Evolutionary conservation across 2,329 filamentous ascomycete species (phyloP).

Genomic region (Penicillium corylophilum): DNA sequence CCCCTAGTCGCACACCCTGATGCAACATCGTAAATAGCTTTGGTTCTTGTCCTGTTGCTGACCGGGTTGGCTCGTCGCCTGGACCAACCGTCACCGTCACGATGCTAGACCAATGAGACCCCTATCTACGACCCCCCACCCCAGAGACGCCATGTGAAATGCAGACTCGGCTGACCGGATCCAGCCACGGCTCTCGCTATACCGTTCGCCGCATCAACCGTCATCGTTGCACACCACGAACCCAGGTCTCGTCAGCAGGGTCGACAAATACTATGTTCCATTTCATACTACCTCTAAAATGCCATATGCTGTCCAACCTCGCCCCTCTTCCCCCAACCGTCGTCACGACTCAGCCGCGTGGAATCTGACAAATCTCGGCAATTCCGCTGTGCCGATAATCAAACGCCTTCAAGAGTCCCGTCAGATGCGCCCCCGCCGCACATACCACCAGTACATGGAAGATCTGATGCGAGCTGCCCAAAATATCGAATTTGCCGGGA

Average conservation of each 20-base stretch:
- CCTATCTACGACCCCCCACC: constrained; percentile 17
- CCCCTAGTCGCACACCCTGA: constrained; percentile 21
- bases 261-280: constrained; percentile 11
- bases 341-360: constrained; percentile 20
- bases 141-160: constrained; percentile 30
- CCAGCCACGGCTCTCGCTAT: constrained; percentile 8
- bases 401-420: constrained; percentile 79
- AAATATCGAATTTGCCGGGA: constrained; percentile 82
- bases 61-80: not conserved
- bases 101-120: not conserved
- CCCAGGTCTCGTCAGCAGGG: constrained; percentile 24
- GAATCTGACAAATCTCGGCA: constrained; percentile 51
- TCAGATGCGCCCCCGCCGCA: constrained; percentile 78
- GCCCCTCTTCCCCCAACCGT: constrained; percentile 5
- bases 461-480: constrained; percentile 92
- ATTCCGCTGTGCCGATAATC: constrained; percentile 72
- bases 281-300: constrained; percentile 20
- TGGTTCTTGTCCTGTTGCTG: not conserved
- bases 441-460: constrained; percentile 88
- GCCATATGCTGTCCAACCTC: constrained; percentile 26
- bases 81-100: not conserved
- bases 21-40: constrained; percentile 24
- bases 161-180: constrained; percentile 26
- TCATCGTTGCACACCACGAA: constrained; percentile 26
- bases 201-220: constrained; percentile 17